Evolutionary conservation across 2,329 filamentous ascomycete species (phyloP), one percentile per base, ranked within the genome.

Genomic region (Cercospora brassicicola): DNA sequence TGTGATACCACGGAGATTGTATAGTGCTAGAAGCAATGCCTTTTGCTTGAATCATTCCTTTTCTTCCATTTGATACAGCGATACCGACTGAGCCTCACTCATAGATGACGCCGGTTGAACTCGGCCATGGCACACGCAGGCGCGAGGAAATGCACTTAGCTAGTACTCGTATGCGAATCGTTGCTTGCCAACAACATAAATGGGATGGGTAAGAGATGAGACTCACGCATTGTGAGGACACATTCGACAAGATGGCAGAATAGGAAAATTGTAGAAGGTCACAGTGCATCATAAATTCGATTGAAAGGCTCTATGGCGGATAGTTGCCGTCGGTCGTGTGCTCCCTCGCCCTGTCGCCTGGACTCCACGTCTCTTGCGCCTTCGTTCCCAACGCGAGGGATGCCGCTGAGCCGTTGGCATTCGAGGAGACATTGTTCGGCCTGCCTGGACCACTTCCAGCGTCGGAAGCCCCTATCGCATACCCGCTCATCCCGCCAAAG

Each of bases 291-390:
- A 33, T 31, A 15, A 33, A 10, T 15, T 33, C n/a, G 15, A 30
- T 30, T 33, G 30, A 31, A n/a, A 31, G 23, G 13, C 13, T 57
- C 13, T 57, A 57, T 57, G 53, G 53, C 23, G 53, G 53, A 33
- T 30, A n/a, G 31, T n/a, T 57, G 30, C 30, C 30, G n/a, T 57
- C 53, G 53, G 63, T 39, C 23, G 51, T 56, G 36, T 72, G 68
- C 51, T 71, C 55, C 36, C 66, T 59, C 31, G 59, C 68, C 10
- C 67, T 66, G 70, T 87, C 85, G 64, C 78, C 80, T 28, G 78
- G 77, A 71, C 83, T 84, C 94, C 93, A 97, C 2, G 92, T 96
- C 62, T 93, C 91, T 78, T 96, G 91, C 78, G 94, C 91, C 76
- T 88, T 93, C 1, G 92, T 96, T 7, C 93, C 92, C 0, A 90